Percentiles rank a stretch among this genome's conserved stretches.
Evolutionary conservation across 768 basidiomycete genomes (phyloP).

Genomic region (Hygrophorus russula): DNA sequence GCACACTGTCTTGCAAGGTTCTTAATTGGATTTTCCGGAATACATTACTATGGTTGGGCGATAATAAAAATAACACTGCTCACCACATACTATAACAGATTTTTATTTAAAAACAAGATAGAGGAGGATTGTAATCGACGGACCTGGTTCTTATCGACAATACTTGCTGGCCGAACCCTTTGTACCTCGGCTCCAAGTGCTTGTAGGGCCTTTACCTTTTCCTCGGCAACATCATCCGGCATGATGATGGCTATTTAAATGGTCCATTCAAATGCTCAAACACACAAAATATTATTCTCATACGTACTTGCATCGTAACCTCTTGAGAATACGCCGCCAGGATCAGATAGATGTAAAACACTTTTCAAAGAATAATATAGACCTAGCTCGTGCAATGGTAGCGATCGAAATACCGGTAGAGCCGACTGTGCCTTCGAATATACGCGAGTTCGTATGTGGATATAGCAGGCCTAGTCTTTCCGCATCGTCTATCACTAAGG

Average conservation of each 20-base stretch:
- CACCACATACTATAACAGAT: constrained; percentile 1
- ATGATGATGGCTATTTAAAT: constrained; percentile 63
- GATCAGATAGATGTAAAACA: background rate
- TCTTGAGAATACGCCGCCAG: constrained; percentile 27
- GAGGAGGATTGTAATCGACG: constrained; percentile 9
- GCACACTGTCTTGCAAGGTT: constrained; percentile 84
- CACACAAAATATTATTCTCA: constrained; percentile 1
- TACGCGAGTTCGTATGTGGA: constrained; percentile 81
- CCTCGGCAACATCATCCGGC: constrained; percentile 82
- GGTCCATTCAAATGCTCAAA: constrained; percentile 1
- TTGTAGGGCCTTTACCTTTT: constrained; percentile 79
- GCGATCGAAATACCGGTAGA: constrained; percentile 96
- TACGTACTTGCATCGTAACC: constrained; percentile 79
- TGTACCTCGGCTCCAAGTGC: constrained; percentile 86
- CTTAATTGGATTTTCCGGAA: constrained; percentile 23
- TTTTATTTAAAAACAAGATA: constrained; percentile 53
- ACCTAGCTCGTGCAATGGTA: constrained; percentile 84
- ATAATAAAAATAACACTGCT: background rate
- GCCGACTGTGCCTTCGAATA: constrained; percentile 96
- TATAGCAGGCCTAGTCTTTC: constrained; percentile 72
- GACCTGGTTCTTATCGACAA: constrained; percentile 94
- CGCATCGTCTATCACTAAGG: constrained; percentile 86
- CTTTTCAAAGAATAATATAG: constrained; percentile 12
- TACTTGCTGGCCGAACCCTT: constrained; percentile 86
- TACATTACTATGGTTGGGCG: background rate